Evolutionary conservation across 345 rosid species (phyloP).

Genomic region (Viola odorata): DNA sequence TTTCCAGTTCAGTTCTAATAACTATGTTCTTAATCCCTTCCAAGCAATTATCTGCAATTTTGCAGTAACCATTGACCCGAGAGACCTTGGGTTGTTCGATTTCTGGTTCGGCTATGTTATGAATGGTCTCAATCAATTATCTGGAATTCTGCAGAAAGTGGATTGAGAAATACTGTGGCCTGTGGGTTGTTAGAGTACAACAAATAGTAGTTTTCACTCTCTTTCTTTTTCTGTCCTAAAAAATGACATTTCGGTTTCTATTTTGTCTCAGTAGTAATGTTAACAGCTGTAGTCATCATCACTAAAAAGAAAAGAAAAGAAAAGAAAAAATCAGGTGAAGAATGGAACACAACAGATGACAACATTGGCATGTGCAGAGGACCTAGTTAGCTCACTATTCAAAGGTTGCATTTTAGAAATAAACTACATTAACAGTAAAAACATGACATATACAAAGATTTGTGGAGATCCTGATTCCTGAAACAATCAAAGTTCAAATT

Average conservation of each 20-base stretch:
- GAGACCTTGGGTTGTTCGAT: too few relatives aligned
- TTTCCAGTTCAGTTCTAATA: too few relatives aligned
- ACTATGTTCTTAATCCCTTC: too few relatives aligned
- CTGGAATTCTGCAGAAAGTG: conserved; percentile 16
- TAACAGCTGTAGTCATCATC: conserved; percentile 13
- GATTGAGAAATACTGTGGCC: conserved; percentile 7
- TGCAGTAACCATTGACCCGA: too few relatives aligned
- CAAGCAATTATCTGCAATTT: too few relatives aligned
- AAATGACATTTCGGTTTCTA: conserved; percentile 1
- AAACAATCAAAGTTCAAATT: neutral
- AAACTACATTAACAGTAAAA: neutral
- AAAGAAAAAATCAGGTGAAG: too few relatives aligned
- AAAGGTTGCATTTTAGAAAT: too few relatives aligned
- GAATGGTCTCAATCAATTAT: conserved; percentile 11
- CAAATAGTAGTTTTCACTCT: neutral
- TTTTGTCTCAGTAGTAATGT: conserved; percentile 6
- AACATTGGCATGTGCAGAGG: too few relatives aligned
- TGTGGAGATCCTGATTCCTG: neutral
- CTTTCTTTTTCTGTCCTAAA: conserved; percentile 10
- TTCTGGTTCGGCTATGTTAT: too few relatives aligned
- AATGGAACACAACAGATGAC: too few relatives aligned
- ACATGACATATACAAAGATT: neutral
- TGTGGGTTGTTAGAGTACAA: conserved; percentile 9
- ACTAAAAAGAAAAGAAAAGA: too few relatives aligned
- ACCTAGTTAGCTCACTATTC: too few relatives aligned